A percentile compares a stretch with the other conserved stretches of the same genome.
Evolutionary conservation across 2,329 filamentous ascomycete species (phyloP).

Genomic region (Aspergillus ibericus): DNA sequence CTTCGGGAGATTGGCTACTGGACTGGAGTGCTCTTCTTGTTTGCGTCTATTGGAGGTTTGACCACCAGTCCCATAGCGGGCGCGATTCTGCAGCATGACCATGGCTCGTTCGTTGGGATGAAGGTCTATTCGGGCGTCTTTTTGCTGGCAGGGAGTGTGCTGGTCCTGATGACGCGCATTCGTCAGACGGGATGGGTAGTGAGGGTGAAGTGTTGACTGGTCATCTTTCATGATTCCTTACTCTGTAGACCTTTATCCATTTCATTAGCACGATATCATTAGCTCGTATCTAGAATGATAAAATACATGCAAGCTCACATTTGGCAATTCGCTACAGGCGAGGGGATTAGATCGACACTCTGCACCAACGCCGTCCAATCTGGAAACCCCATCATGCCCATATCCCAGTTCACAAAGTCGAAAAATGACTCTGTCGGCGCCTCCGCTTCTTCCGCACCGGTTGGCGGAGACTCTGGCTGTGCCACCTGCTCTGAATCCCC

Average conservation of each 20-base stretch:
- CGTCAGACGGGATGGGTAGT: constrained; percentile 1
- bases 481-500: background rate
- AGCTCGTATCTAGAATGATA: background rate
- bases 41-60: constrained; percentile 3
- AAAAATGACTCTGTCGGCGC: background rate
- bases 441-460: background rate
- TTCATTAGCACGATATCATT: too few relatives aligned
- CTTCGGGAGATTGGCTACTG: constrained; percentile 6
- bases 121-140: constrained; percentile 6
- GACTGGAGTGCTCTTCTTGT: constrained; percentile 4
- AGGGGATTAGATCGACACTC: background rate
- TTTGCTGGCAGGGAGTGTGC: background rate
- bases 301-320: background rate
- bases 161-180: background rate
- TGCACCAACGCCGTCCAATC: constrained; percentile 20
- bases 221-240: too few relatives aligned
- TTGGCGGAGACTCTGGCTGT: background rate
- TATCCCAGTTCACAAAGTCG: constrained; percentile 21
- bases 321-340: background rate
- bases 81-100: background rate
- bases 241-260: too few relatives aligned
- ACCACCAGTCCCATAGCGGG: constrained; percentile 8
- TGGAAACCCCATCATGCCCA: constrained; percentile 18
- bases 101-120: constrained; percentile 5
- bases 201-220: constrained; percentile 8